These are phyloP conservation scores for Jamesozyma piceae DNA, from an alignment of 805 yeast genomes.

Conservation along the genomic window DNA sequence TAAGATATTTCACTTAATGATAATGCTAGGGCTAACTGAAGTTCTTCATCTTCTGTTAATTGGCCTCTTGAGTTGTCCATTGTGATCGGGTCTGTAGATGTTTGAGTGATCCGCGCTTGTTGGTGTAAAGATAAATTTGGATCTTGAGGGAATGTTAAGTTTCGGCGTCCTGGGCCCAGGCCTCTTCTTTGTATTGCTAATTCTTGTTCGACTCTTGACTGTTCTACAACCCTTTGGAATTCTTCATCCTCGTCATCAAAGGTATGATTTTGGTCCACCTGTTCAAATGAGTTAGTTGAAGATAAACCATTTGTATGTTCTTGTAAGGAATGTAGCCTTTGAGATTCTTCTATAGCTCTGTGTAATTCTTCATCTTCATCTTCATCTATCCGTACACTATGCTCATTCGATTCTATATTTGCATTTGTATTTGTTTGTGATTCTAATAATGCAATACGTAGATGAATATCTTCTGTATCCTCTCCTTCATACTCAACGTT, in stretches of 20 bases:
- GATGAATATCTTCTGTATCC: conserved; percentile 27
- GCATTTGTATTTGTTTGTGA: conserved; percentile 13
- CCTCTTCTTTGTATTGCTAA: not conserved
- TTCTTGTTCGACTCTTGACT: conserved; percentile 9
- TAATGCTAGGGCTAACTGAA: conserved; percentile 28
- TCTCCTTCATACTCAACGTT: not conserved
- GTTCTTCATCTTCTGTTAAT: conserved; percentile 19
- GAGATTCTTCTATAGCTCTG: conserved; percentile 18
- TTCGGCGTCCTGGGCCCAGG: not conserved
- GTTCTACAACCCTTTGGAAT: conserved; percentile 14
- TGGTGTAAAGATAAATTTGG: too few relatives aligned
- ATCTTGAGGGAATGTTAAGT: too few relatives aligned
- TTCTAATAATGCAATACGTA: conserved; percentile 29
- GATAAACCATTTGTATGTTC: not conserved
- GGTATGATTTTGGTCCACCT: not conserved
- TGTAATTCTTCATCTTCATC: conserved; percentile 12
- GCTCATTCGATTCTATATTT: conserved; percentile 1
- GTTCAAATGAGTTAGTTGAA: not conserved
- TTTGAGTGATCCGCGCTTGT: too few relatives aligned
- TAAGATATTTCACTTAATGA: conserved; percentile 25
- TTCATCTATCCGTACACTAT: too few relatives aligned
- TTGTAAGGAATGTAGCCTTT: conserved; percentile 1
- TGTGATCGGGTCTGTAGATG: not conserved
- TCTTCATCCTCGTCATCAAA: conserved; percentile 16
- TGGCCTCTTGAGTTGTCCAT: not conserved